Conservation (phyloP, 305 asterid genomes). For the Rubia peregrina region DNA sequence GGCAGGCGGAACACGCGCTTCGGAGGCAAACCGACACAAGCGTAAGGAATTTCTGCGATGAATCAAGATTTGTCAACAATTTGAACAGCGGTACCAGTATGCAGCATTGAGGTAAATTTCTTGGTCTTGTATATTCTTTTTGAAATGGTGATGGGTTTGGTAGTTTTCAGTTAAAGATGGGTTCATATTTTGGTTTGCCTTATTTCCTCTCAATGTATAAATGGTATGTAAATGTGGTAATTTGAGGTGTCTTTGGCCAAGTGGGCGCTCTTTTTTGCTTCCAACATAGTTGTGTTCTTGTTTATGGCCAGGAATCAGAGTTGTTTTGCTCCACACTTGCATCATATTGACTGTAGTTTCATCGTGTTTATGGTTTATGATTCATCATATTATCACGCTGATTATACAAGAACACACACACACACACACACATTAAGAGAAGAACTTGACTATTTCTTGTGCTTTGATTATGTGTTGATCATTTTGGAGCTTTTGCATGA, state of each 20-base stretch:
- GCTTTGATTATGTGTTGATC: background rate
- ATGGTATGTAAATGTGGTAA: background rate
- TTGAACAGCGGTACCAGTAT: background rate
- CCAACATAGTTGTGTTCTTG: background rate
- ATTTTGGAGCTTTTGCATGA: background rate
- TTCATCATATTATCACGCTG: background rate
- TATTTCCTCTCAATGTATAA: background rate
- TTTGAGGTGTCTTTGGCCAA: background rate
- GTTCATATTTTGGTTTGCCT: background rate
- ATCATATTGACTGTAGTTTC: background rate
- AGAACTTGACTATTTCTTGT: background rate
- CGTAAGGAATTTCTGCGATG: background rate
- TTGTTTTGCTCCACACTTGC: background rate
- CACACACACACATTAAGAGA: background rate
- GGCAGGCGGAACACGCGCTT: background rate
- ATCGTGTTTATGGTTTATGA: background rate
- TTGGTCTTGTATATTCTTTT: background rate
- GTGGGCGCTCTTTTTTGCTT: background rate
- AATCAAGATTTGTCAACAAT: background rate
- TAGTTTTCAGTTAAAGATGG: background rate
- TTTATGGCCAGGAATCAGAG: background rate
- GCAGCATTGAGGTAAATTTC: background rate
- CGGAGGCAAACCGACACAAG: background rate
- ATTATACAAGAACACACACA: background rate
- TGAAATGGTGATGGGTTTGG: background rate